Base-by-base conservation (phyloP, 2,329 filamentous ascomycete genomes). In the Fusarium albosuccineum region DNA sequence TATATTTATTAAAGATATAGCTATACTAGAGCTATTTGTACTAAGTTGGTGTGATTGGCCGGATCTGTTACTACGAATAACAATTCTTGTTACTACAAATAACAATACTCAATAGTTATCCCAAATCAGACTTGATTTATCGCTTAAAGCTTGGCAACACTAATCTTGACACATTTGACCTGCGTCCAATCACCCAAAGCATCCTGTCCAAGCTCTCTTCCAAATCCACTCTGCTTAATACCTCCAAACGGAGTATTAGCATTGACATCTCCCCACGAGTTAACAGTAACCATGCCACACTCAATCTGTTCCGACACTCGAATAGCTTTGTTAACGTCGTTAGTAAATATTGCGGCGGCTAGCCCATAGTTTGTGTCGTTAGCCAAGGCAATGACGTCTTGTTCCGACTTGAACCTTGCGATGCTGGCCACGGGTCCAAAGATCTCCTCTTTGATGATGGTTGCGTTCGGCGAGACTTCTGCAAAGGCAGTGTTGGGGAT, bases 211-310 rank as follows among this genome's bases (percentile, higher is more conserved):
- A 77, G 71, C 44, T 79, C 77, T 10, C 72, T 61, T 0, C 77
- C 76, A 17, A 76, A 76, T 0, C 77, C 76, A 6, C 73, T 75
- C 57, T 77, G 70, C 58, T 79, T 79, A 5, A 77, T 67, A 9
- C 77, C 77, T 0, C 77, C 77, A 64, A 79, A 79, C 0, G 77
- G 76, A 3, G 74, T 67, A 14, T 74, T 75, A 0, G 70, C 68
- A 42, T 68, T 68, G 6, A 72, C 46, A 16, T 65, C 67, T 16
- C 73, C 74, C 64, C 72, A 74, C 0, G 67, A 66, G 70, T 90
- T 90, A 30, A 89, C 85, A 49, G 87, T 89, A 2, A 92, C 84
- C 87, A 91, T 90, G 5, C 89, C 89, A 0, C 89, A 85, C 66
- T 91, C 87, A 39, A 92, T 56, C 22, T 53, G n/a, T 3, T 71